These are phyloP conservation scores for Aspergillus amoenus DNA, from an alignment of 2,329 filamentous ascomycete genomes.

Conservation along the genomic window DNA sequence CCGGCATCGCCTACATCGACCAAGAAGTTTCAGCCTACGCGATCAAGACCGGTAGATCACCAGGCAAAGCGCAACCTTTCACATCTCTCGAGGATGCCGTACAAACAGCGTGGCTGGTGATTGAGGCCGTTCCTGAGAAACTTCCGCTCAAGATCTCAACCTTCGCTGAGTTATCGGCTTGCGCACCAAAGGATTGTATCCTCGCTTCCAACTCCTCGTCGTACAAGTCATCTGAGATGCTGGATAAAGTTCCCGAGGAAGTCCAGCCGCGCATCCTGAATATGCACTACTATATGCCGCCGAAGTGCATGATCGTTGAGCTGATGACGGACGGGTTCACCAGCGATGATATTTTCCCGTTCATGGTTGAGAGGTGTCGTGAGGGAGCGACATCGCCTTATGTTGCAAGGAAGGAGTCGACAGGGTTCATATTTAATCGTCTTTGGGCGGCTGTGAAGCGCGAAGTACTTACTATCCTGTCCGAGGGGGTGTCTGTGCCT, in stretches of 20 bases:
- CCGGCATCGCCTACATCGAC: slow-evolving; percentile 33
- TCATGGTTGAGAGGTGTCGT: slow-evolving; percentile 40
- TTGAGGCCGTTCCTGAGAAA: slow-evolving; percentile 55
- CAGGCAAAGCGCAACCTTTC: neutral
- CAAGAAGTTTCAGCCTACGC: slow-evolving; percentile 35
- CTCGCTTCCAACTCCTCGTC: slow-evolving; percentile 53
- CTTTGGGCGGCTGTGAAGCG: slow-evolving; percentile 59
- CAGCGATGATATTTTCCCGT: slow-evolving; percentile 42
- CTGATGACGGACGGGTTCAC: slow-evolving; percentile 55
- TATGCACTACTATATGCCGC: slow-evolving; percentile 54
- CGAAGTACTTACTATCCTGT: slow-evolving; percentile 50
- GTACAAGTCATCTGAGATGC: slow-evolving; percentile 51
- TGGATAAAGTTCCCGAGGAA: slow-evolving; percentile 36
- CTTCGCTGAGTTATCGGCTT: slow-evolving; percentile 46
- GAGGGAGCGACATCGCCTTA: slow-evolving; percentile 47
- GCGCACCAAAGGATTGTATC: slow-evolving; percentile 47
- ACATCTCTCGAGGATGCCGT: neutral
- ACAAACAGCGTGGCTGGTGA: slow-evolving; percentile 46
- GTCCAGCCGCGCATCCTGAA: slow-evolving; percentile 40
- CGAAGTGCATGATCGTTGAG: slow-evolving; percentile 46
- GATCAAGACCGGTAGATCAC: slow-evolving; percentile 16
- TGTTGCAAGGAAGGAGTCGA: slow-evolving; percentile 48
- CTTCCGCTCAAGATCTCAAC: slow-evolving; percentile 49
- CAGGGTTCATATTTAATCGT: slow-evolving; percentile 56
- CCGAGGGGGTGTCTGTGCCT: slow-evolving; percentile 50